A percentile compares a stretch with the other conserved stretches of the same genome.
These are phyloP conservation scores for Abelmoschus esculentus DNA, from an alignment of 345 rosid genomes.

Conservation along the genomic window DNA sequence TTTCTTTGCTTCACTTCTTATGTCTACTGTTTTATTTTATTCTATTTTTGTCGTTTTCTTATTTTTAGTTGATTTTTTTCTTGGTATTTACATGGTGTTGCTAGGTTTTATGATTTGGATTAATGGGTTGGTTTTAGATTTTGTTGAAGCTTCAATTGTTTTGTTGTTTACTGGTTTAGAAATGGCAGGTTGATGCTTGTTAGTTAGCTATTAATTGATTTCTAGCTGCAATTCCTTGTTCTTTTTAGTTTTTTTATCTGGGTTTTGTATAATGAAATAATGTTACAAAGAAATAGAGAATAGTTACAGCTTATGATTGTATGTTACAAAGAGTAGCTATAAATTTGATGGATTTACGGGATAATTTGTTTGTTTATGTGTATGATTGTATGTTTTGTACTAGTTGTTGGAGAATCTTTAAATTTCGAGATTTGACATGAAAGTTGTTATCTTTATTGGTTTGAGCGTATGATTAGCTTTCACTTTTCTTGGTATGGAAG, in stretches of 20 bases:
- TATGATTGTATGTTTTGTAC: constrained; percentile 10
- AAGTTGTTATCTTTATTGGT: not conserved
- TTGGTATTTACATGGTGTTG: constrained; percentile 4
- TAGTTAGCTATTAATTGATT: not conserved
- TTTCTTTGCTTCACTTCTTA: not conserved
- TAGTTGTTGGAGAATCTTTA: constrained; percentile 7
- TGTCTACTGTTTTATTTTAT: not conserved
- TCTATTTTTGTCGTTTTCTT: not conserved
- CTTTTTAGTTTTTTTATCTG: not conserved
- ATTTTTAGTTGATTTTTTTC: not conserved
- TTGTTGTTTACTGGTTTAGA: not conserved
- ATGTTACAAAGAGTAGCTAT: too few relatives aligned
- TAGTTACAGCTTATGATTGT: not conserved
- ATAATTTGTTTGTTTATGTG: constrained; percentile 10
- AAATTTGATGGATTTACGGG: constrained; percentile 10
- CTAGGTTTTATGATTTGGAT: constrained; percentile 5
- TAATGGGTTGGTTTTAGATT: constrained; percentile 11
- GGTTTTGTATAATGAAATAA: not conserved
- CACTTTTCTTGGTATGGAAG: constrained; percentile 2
- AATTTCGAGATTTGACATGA: not conserved
- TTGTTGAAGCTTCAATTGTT: not conserved
- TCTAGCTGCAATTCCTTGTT: not conserved
- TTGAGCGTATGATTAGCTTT: constrained; percentile 9
- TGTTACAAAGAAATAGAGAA: not conserved
- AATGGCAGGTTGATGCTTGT: constrained; percentile 7